These are phyloP conservation scores for Aspergillus neoniger DNA, from an alignment of 2,329 filamentous ascomycete genomes.

Conservation along the genomic window DNA sequence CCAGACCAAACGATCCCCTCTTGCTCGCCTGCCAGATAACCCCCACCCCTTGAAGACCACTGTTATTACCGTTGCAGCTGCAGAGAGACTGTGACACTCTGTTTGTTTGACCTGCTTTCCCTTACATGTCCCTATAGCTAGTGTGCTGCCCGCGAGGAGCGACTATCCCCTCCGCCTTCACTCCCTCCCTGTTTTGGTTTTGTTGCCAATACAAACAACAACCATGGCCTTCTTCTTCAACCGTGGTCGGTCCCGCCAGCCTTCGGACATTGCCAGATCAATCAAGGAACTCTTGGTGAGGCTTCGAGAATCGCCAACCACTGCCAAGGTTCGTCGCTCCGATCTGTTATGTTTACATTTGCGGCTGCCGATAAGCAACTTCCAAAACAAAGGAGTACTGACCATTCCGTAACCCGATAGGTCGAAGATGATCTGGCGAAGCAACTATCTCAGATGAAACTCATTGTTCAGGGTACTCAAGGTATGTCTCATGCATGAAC, in stretches of 20 bases:
- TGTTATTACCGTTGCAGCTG: not conserved
- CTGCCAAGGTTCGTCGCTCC: constrained; percentile 54
- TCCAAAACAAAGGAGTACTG: constrained; percentile 21
- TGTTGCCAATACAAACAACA: constrained; percentile 17
- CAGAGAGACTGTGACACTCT: not conserved
- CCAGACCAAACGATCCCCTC: not conserved
- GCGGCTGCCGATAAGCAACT: not conserved
- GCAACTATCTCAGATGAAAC: constrained; percentile 86
- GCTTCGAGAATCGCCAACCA: constrained; percentile 59
- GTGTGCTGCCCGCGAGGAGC: not conserved
- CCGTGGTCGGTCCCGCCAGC: constrained; percentile 61
- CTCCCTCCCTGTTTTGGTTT: constrained; percentile 5
- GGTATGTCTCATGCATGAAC: constrained; percentile 52
- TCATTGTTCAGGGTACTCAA: constrained; percentile 88
- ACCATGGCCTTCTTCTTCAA: constrained; percentile 72
- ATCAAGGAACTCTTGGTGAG: constrained; percentile 65
- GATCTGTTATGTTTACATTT: not conserved
- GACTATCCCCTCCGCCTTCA: constrained; percentile 15
- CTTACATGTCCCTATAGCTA: not conserved
- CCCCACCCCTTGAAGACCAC: not conserved
- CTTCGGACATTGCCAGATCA: constrained; percentile 62
- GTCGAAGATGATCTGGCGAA: constrained; percentile 82
- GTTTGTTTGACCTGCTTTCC: not conserved
- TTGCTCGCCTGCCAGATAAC: not conserved
- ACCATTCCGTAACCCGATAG: constrained; percentile 50